A percentile compares a stretch with the other conserved stretches of the same genome.
Evolutionary conservation across 2,329 filamentous ascomycete species (phyloP).

Genomic region (Immersiporthe knoxdaviesiana): DNA sequence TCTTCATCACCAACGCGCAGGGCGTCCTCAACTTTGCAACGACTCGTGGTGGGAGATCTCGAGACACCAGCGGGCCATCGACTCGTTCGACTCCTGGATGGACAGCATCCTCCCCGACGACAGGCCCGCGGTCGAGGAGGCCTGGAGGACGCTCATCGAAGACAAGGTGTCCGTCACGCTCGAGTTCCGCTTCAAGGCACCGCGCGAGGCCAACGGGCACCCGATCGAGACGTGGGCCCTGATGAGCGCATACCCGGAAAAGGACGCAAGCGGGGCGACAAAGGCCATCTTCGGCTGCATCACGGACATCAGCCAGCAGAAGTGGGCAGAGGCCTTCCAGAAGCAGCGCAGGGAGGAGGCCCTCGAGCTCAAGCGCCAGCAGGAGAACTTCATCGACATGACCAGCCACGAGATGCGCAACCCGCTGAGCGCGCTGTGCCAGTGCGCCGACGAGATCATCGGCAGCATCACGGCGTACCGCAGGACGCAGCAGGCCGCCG

Average conservation of each 20-base stretch:
- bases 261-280: slow-evolving; percentile 62
- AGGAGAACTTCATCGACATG: slow-evolving; percentile 74
- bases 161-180: slow-evolving; percentile 67
- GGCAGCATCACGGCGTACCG: slow-evolving; percentile 52
- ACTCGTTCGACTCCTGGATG: slow-evolving; percentile 70
- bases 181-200: slow-evolving; percentile 76
- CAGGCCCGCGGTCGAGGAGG: slow-evolving; percentile 56
- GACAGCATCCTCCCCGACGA: slow-evolving; percentile 72
- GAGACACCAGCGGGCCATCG: slow-evolving; percentile 61
- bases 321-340: slow-evolving; percentile 81
- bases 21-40: slow-evolving; percentile 81
- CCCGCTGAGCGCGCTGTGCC: slow-evolving; percentile 72
- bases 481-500: slow-evolving; percentile 20
- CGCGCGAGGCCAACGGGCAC: slow-evolving; percentile 62
- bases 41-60: slow-evolving; percentile 78
- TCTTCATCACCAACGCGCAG: slow-evolving; percentile 77
- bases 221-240: slow-evolving; percentile 74
- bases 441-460: slow-evolving; percentile 75
- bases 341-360: slow-evolving; percentile 78
- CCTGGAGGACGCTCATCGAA: slow-evolving; percentile 62
- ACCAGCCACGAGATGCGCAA: slow-evolving; percentile 79
- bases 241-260: slow-evolving; percentile 77
- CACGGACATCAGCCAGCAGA: slow-evolving; percentile 84
- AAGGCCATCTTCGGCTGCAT: slow-evolving; percentile 81
- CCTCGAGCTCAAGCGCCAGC: slow-evolving; percentile 75